These are phyloP conservation scores for Pseudotulostoma volvatum DNA, from an alignment of 495 filamentous ascomycete species.

Conservation along the genomic window DNA sequence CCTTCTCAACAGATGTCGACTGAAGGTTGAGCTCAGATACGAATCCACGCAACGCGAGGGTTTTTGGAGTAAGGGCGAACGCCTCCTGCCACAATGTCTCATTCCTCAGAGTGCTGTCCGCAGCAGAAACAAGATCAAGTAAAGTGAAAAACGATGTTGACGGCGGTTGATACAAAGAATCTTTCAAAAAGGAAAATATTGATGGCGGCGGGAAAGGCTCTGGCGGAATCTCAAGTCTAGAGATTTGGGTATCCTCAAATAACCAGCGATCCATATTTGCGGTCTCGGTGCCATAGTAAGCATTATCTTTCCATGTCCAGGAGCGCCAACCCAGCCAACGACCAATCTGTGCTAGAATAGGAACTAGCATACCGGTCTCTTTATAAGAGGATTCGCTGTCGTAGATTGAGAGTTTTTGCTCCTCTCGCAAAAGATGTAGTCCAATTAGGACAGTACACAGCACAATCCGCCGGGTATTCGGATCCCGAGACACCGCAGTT, in stretches of 20 bases:
- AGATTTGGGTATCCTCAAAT: conserved; percentile 41
- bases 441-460: conserved; percentile 55
- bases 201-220: conserved; percentile 54
- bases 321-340: conserved; percentile 69
- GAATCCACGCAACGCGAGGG: conserved; percentile 45
- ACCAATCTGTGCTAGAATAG: conserved; percentile 63
- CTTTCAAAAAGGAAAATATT: conserved; percentile 50
- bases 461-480: conserved; percentile 38
- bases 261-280: conserved; percentile 41
- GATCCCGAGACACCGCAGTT: conserved; percentile 36
- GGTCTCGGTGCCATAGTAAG: conserved; percentile 57
- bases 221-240: conserved; percentile 25
- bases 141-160: conserved; percentile 41
- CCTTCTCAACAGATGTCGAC: conserved; percentile 19
- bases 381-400: conserved; percentile 36
- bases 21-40: conserved; percentile 20
- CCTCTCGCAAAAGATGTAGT: conserved; percentile 74
- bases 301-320: conserved; percentile 40
- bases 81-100: conserved; percentile 26
- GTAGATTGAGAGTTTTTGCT: conserved; percentile 65
- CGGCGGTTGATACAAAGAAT: conserved; percentile 14
- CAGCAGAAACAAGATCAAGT: conserved; percentile 34
- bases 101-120: conserved; percentile 22
- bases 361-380: conserved; percentile 39
- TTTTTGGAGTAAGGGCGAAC: conserved; percentile 44